Conservation (phyloP, 768 basidiomycete species). For the Sporobolomyces phaffii region DNA sequence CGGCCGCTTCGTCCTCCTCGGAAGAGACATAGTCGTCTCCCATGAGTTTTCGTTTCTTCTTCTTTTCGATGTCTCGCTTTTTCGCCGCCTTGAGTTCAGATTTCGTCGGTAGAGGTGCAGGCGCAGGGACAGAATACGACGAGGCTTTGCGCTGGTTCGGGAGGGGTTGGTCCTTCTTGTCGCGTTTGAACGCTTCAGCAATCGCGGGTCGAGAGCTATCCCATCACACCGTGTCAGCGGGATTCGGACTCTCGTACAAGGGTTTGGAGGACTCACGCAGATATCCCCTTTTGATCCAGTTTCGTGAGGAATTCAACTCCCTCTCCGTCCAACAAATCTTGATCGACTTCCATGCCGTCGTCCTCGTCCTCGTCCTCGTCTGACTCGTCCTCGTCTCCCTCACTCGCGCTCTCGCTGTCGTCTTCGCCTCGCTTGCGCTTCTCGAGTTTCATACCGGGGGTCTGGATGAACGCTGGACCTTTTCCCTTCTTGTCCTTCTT, state of each 20-base stretch:
- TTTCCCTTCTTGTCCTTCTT: conserved; percentile 40
- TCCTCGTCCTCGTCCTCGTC: conserved; percentile 50
- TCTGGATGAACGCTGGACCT: conserved; percentile 25
- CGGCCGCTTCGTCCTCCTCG: conserved; percentile 61
- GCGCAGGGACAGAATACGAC: conserved; percentile 23
- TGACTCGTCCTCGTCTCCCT: not conserved
- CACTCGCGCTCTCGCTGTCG: not conserved
- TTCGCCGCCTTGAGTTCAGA: conserved; percentile 32
- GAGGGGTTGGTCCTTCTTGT: conserved; percentile 31
- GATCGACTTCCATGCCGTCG: conserved; percentile 61
- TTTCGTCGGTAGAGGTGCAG: conserved; percentile 24
- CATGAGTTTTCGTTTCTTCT: conserved; percentile 18
- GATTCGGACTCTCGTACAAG: not conserved
- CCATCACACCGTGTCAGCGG: conserved; percentile 8
- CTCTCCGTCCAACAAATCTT: conserved; percentile 58
- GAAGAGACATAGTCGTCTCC: conserved; percentile 65
- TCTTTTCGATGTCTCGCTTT: conserved; percentile 26
- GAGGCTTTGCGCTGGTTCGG: not conserved
- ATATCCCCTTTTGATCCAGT: conserved; percentile 72
- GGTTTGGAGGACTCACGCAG: conserved; percentile 55
- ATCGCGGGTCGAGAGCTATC: conserved; percentile 31
- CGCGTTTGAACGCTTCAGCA: conserved; percentile 16
- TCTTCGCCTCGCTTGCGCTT: not conserved
- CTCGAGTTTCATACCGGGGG: not conserved
- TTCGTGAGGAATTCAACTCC: conserved; percentile 56